Evolutionary conservation across 345 rosid species (phyloP).

Genomic region (Combretum micranthum): DNA sequence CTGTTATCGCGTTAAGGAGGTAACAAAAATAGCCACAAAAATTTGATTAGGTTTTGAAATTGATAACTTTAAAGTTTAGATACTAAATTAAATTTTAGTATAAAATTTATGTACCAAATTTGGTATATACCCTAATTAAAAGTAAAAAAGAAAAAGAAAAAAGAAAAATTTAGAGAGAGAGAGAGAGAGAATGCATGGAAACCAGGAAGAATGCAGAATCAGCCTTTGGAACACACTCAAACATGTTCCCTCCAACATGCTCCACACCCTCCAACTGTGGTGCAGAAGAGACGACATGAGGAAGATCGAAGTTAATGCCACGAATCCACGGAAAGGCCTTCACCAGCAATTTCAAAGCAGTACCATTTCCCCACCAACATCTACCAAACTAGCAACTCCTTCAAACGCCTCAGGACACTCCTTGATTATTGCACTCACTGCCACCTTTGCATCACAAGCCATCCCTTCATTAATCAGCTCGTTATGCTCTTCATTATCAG

Average conservation of each 20-base stretch:
- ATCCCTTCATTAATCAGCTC: constrained; percentile 48
- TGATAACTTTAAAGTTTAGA: too few species aligned
- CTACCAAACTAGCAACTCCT: constrained; percentile 48
- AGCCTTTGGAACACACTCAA: constrained; percentile 42
- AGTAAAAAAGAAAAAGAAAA: not conserved
- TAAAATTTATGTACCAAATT: too few species aligned
- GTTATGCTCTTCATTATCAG: constrained; percentile 25
- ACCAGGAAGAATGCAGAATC: constrained; percentile 61
- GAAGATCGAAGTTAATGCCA: constrained; percentile 70
- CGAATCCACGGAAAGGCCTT: constrained; percentile 52
- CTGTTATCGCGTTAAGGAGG: too few species aligned
- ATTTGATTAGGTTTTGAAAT: too few species aligned
- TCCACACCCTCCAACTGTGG: constrained; percentile 33
- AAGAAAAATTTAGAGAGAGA: not conserved
- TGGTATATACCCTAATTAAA: too few species aligned
- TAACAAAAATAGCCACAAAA: too few species aligned
- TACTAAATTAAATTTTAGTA: too few species aligned
- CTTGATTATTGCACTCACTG: constrained; percentile 24
- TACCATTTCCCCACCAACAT: constrained; percentile 78
- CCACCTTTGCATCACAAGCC: constrained; percentile 48
- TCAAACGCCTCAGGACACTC: constrained; percentile 48
- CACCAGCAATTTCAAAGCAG: constrained; percentile 34
- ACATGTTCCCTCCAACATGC: constrained; percentile 68
- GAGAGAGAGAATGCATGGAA: not conserved
- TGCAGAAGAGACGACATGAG: constrained; percentile 50